Evolutionary conservation across 2,329 filamentous ascomycete genomes (phyloP).

Genomic region (Aureobasidium sp.): DNA sequence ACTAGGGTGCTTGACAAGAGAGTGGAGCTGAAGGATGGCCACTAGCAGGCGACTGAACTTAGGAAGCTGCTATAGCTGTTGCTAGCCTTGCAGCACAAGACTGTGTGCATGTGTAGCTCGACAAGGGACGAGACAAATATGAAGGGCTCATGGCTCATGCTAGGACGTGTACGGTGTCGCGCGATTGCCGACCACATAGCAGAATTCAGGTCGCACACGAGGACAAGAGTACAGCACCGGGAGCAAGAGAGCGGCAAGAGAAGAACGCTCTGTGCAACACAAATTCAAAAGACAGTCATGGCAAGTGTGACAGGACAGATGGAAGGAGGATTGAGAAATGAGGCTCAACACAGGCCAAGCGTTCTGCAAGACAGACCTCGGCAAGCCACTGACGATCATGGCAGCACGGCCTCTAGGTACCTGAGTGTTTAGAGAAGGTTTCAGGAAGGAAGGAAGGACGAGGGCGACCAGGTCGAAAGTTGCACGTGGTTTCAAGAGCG

Average conservation of each 20-base stretch:
- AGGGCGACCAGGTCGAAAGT: neutral
- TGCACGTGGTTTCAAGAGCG: neutral
- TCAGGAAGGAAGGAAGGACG: neutral
- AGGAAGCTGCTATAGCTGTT: neutral
- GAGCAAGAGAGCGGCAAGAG: neutral
- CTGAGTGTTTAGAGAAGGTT: neutral
- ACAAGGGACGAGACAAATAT: neutral
- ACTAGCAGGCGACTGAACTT: neutral
- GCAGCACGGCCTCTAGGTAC: neutral
- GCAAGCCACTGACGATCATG: conserved; percentile 3
- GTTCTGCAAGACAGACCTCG: conserved; percentile 7
- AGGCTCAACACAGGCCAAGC: conserved; percentile 1
- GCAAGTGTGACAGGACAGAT: neutral
- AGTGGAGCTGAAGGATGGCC: neutral
- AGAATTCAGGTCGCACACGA: neutral
- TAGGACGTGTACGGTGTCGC: neutral
- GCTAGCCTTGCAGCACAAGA: neutral
- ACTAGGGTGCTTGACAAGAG: neutral
- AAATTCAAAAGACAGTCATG: neutral
- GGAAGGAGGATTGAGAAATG: neutral
- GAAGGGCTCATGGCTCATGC: neutral
- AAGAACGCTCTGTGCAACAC: neutral
- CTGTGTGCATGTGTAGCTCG: neutral
- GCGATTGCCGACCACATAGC: neutral
- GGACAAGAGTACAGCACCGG: neutral